phyloP scores from a whole-genome alignment of 2,329 filamentous ascomycete genomes.

The Verticillium albo-atrum region DNA sequence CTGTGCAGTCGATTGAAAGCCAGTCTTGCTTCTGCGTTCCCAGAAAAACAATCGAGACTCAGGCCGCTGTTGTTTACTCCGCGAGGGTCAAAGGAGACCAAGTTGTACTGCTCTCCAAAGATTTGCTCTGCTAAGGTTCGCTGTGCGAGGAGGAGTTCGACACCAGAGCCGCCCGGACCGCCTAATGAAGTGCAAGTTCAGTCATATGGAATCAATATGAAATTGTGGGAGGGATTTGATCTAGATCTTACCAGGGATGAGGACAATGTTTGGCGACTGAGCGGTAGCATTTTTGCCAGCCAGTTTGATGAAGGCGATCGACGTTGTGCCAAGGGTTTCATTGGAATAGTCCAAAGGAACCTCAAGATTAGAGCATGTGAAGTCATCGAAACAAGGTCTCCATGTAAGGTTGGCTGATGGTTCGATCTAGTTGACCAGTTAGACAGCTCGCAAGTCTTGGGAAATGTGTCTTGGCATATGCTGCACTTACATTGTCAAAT shows the following conservation, averaged over 20 bases:
- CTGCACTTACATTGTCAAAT: slow-evolving; percentile 13
- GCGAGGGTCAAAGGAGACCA: slow-evolving; percentile 36
- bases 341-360: slow-evolving; percentile 25
- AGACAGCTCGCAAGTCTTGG: slow-evolving; percentile 9
- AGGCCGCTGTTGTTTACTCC: slow-evolving; percentile 29
- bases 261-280: slow-evolving; percentile 19
- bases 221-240: not conserved
- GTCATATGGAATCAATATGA: not conserved
- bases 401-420: slow-evolving; percentile 24
- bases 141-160: slow-evolving; percentile 20
- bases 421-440: slow-evolving; percentile 17
- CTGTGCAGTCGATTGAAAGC: slow-evolving; percentile 18
- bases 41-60: slow-evolving; percentile 22
- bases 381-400: slow-evolving; percentile 24
- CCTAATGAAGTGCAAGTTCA: slow-evolving; percentile 18
- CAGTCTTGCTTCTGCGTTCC: slow-evolving; percentile 19
- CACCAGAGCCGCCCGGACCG: slow-evolving; percentile 30
- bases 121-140: slow-evolving; percentile 15
- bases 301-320: slow-evolving; percentile 23
- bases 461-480: not conserved
- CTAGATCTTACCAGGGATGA: slow-evolving; percentile 19
- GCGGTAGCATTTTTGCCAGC: slow-evolving; percentile 23
- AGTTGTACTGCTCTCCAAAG: slow-evolving; percentile 35
- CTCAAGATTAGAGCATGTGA: slow-evolving; percentile 21
- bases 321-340: slow-evolving; percentile 18